Percentiles rank a stretch among this genome's conserved stretches.
Evolutionary conservation across 768 basidiomycete genomes (phyloP).

Genomic region (Neoboletus magnificus): DNA sequence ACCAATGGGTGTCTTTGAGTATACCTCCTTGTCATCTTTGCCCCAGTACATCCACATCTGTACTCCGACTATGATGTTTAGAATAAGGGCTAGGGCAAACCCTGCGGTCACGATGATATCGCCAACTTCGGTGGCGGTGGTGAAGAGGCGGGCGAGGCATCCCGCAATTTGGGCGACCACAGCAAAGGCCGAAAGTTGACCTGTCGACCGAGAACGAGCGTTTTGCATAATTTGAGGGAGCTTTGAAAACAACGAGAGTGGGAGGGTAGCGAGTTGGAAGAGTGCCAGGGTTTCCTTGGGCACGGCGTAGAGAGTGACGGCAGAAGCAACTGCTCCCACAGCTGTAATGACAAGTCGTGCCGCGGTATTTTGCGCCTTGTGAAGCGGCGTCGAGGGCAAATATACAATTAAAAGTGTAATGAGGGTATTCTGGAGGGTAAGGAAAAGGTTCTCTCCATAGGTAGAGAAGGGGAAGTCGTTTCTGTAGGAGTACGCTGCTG

Average conservation of each 20-base stretch:
- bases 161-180: conserved; percentile 85
- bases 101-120: conserved; percentile 80
- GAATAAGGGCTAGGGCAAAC: conserved; percentile 74
- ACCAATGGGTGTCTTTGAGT: conserved; percentile 17
- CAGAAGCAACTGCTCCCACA: conserved; percentile 33
- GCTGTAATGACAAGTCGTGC: conserved; percentile 32
- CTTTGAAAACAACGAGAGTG: conserved; percentile 89
- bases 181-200: conserved; percentile 92
- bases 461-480: conserved; percentile 93
- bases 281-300: conserved; percentile 54
- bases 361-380: conserved; percentile 24
- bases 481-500: conserved; percentile 79
- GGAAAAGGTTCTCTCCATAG: conserved; percentile 96
- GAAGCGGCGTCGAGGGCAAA: conserved; percentile 42
- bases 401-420: conserved; percentile 85
- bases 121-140: conserved; percentile 85
- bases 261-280: conserved; percentile 84
- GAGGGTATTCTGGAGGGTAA: conserved; percentile 82
- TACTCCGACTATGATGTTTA: conserved; percentile 80
- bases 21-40: conserved; percentile 38
- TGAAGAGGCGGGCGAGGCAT: conserved; percentile 90
- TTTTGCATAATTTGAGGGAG: conserved; percentile 91
- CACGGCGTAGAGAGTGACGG: conserved; percentile 44
- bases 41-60: conserved; percentile 90
- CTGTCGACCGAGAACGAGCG: conserved; percentile 70